Base-by-base conservation (phyloP, 208 protist species). In the Crithidia bombi region DNA sequence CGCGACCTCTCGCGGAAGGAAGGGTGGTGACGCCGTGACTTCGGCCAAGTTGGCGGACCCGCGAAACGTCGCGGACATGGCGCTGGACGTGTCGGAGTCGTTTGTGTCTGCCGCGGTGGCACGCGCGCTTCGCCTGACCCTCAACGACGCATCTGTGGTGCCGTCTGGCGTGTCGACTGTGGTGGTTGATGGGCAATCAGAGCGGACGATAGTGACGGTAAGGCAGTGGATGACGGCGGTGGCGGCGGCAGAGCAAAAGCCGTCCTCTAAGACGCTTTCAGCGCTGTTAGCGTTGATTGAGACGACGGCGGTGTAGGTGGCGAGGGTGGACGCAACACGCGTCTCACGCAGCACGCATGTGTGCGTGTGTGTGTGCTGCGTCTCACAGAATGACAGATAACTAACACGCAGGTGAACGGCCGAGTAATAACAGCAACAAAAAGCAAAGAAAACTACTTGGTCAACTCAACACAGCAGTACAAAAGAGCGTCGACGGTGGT, bases 101-200 rank as follows among this genome's bases (percentile, higher is more conserved):
- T 65, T 65, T 38, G 21, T 79, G 21, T 79, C 74, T 11, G 38
- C 67, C 2, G 65, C 74, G 0, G 65, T 65, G 0, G 74, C 74
- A 1, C 51, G 74, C 23, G 32, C 65, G 0, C 58, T 79, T 32
- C 15, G 58, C 26, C 15, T 36, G 17, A 47, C 30, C 3, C 7
- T 58, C 12, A 2, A 56, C 12, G 3, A 9, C 50, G 50, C 28
- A 33, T 21, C 21, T 2, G 33, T 35, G 5, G 23, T 0, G 35
- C 49, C 21, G 3, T 19, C 38, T 3, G 35, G 15, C 1, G 32
- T 30, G 10, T 36, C 32, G 4, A 57, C 25, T 11, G 46, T 28
- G 3, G 10, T n/a, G n/a, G n/a, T n/a, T n/a, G n/a, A n/a, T n/a
- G n/a, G n/a, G n/a, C n/a, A 44, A 21, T 23, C 50, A 15, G 52